Evolutionary conservation across 805 yeast species (phyloP), one percentile per base, ranked within the genome.

Genomic region (Metschnikowia colocasiae): DNA sequence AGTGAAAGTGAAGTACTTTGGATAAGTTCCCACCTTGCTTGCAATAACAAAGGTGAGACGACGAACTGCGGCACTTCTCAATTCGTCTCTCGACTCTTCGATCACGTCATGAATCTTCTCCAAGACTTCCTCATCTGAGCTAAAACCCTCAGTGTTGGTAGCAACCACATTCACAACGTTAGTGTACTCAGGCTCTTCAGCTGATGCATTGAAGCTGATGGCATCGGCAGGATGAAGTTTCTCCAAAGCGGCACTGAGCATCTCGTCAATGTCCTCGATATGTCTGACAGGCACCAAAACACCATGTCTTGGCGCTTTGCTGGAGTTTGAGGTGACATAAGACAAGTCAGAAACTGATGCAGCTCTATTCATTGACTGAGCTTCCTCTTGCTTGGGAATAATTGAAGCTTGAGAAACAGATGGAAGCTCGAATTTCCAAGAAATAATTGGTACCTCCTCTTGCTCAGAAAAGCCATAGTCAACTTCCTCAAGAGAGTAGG

Each of bases 1-100:
- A 61, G 87, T 87, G 80, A 88, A 94, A 32, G 98, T 94, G 75
- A 84, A 94, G 75, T 92, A 94, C 68, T 86, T 87, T 59, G 99
- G 99, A 69, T 92, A 91, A 42, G 86, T 66, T 54, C 98, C 98
- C 59, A 82, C 82, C 46, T 76, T 79, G 64, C 83, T 82, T 51
- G 95, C 96, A 57, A 94, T 76, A 50, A 90, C 87, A 69, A 94
- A 89, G 1, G 99, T 87, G 48, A 94, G 78, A 76, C 99, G 91
- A 73, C 99, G 92, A 51, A 95, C 79, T 41, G 84, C 80, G 51
- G 88, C 82, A 18, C 79, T 76, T 47, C 73, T 70, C 52, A 94
- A 76, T 37, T 87, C 95, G 30, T 83, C 85, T 56, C 76, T 81
- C 62, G 79, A 76, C 43, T 86, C 87, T 38, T 77, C 81, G 43